Percentiles rank a stretch among this genome's conserved stretches.
Conservation (phyloP, 1,284 basidiomycete genomes). For the Austroboletus novae-zelandiae region DNA sequence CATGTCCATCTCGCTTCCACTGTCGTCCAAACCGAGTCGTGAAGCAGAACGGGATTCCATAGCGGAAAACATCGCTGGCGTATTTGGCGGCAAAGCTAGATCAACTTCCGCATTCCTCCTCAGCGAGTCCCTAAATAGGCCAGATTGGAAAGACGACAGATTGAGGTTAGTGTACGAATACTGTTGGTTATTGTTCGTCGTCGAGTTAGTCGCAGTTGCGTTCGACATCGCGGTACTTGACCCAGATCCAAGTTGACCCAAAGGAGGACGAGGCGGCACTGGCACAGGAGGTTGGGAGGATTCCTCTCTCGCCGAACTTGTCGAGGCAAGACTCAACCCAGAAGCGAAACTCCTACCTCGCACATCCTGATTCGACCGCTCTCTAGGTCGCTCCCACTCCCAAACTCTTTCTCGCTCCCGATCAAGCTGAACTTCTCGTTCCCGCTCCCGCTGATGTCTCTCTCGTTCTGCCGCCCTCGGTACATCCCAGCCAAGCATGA, state of each 20-base stretch:
- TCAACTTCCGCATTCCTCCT: slow-evolving; percentile 32
- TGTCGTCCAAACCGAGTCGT: slow-evolving; percentile 25
- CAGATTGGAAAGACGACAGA: slow-evolving; percentile 32
- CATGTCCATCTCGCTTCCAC: slow-evolving; percentile 31
- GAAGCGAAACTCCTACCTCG: slow-evolving; percentile 18
- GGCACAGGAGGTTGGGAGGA: slow-evolving; percentile 3
- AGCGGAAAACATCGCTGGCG: slow-evolving; percentile 2
- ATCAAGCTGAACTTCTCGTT: slow-evolving; percentile 13
- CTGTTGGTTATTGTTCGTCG: slow-evolving; percentile 14
- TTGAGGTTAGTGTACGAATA: slow-evolving; percentile 34
- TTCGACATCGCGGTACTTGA: slow-evolving; percentile 3
- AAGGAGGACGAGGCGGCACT: slow-evolving; percentile 4
- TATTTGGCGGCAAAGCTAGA: slow-evolving; percentile 15
- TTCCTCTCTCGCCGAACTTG: slow-evolving; percentile 20
- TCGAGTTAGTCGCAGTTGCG: slow-evolving; percentile 1
- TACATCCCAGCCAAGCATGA: slow-evolving; percentile 20
- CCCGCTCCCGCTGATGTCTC: slow-evolving; percentile 6
- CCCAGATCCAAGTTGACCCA: slow-evolving; percentile 7
- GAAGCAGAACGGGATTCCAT: slow-evolving; percentile 12
- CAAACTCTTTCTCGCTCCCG: slow-evolving; percentile 15
- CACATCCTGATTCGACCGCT: slow-evolving; percentile 14
- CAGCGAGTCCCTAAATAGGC: slow-evolving; percentile 32
- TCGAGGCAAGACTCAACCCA: slow-evolving; percentile 12
- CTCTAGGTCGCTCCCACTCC: slow-evolving; percentile 19
- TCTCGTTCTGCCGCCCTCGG: slow-evolving; percentile 12